Evolutionary conservation across 371 early-diverging fungal species (phyloP), one percentile per base, ranked within the genome.

Genomic region (Encephalitozoon intestinalis): DNA sequence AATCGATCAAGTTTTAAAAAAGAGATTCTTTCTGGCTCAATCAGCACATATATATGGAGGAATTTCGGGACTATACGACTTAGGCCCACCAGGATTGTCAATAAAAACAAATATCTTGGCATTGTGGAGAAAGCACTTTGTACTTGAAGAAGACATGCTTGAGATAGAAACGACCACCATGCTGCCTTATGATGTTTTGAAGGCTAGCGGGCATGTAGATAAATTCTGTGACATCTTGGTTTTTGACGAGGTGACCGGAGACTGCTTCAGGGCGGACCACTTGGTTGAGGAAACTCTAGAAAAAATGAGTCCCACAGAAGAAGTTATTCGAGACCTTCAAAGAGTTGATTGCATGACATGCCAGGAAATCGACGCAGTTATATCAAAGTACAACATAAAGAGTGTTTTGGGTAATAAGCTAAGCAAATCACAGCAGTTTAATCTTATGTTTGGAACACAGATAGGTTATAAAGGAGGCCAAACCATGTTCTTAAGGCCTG

Each of bases 121-220:
- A 54, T 76, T 90, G 34, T 98, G 94, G 95, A 89, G 96, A 79
- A 90, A 90, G 83, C 92, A 93, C 86, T 97, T 99, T 87, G 91
- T 96, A 6, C 86, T 95, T 37, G 96, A 96, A 83, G 97, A 97
- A 86, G 92, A 94, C 79, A 94, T 97, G 94, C 91, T 94, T 23
- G 98, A 99, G 86, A 87, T 99, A 37, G 99, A 99, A 79, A 90
- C 94, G 74, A 89, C 94, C 54, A 94, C 95, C 85, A 89, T 96
- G 86, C 95, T 96, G 26, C 96, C 96, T 4, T 89, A 92, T 73
- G 91, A 92, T 44, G 98, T 99, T 34, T 87, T 99, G 44, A 95
- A 97, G 88, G 92, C 95, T 25, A 94, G 95, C 44, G 99, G 99
- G 53, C 99, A 99, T 88, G 97, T 97, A 18, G 99, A 96, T 54